Evolutionary conservation across 2,329 filamentous ascomycete genomes (phyloP).

Genomic region (Ophiocordyceps camponoti-floridani): DNA sequence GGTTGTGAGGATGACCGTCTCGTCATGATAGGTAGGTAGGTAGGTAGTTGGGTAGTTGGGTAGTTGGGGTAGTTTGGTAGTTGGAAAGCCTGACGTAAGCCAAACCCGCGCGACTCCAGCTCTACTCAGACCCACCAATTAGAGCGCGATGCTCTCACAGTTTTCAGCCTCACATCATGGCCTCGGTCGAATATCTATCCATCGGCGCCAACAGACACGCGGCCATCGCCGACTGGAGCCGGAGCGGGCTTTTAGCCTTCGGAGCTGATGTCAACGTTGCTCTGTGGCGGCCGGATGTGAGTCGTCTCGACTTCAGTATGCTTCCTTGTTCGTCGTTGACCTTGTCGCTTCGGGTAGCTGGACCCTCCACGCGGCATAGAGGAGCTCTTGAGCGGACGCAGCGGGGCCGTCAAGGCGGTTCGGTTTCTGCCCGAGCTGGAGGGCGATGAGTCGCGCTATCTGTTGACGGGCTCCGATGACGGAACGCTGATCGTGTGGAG

Average conservation of each 20-base stretch:
- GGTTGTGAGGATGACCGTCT: neutral
- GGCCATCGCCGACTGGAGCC: constrained; percentile 76
- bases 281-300: constrained; percentile 65
- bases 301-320: constrained; percentile 10
- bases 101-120: constrained; percentile 6
- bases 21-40: neutral
- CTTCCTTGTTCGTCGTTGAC: neutral
- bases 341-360: too few relatives aligned
- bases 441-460: constrained; percentile 29
- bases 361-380: constrained; percentile 37
- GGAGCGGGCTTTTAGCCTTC: constrained; percentile 59
- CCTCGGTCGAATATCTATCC: constrained; percentile 39
- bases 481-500: constrained; percentile 60
- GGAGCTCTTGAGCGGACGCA: constrained; percentile 56
- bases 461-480: constrained; percentile 73
- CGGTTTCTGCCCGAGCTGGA: constrained; percentile 47
- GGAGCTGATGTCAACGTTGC: constrained; percentile 81
- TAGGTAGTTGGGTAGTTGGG: too few relatives aligned
- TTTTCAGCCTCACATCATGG: constrained; percentile 16
- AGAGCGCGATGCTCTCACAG: constrained; percentile 12
- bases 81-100: constrained; percentile 2
- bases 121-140: constrained; percentile 15
- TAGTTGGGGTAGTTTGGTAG: too few relatives aligned
- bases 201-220: constrained; percentile 83
- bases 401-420: constrained; percentile 64